These are phyloP conservation scores for Steccherinum ochraceum DNA, from an alignment of 768 basidiomycete genomes.

Conservation along the genomic window DNA sequence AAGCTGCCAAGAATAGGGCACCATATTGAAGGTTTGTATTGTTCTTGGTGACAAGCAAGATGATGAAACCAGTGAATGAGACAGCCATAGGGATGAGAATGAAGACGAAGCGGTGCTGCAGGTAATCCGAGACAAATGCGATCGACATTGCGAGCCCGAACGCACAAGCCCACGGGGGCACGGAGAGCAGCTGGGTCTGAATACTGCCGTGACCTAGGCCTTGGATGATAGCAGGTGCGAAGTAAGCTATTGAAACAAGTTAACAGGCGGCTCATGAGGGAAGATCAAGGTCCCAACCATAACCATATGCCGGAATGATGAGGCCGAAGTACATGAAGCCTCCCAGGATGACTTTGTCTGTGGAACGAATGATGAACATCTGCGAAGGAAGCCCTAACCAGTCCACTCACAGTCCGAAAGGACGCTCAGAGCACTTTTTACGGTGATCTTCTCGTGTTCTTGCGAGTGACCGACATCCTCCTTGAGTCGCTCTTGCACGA, in stretches of 20 bases:
- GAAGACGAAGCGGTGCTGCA: conserved; percentile 16
- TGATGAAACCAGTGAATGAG: conserved; percentile 13
- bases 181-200: conserved; percentile 19
- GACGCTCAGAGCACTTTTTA: conserved; percentile 16
- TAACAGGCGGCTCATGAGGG: not conserved
- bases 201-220: conserved; percentile 11
- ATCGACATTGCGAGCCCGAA: conserved; percentile 14
- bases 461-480: conserved; percentile 24
- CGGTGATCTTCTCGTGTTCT: conserved; percentile 14
- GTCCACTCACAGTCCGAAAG: conserved; percentile 21
- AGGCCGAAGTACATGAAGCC: conserved; percentile 28
- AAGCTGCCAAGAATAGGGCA: conserved; percentile 14
- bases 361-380: not conserved
- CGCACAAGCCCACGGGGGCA: conserved; percentile 22
- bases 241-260: conserved; percentile 8
- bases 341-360: conserved; percentile 22
- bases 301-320: conserved; percentile 22
- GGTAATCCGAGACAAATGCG: conserved; percentile 11
- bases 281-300: conserved; percentile 14
- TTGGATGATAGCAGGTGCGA: conserved; percentile 15
- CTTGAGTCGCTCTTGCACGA: conserved; percentile 23
- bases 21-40: conserved; percentile 13
- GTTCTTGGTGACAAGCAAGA: conserved; percentile 13
- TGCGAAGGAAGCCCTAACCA: not conserved
- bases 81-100: conserved; percentile 11